Conservation (phyloP, 1,139 yeast genomes). For the Zygosaccharomyces pseudobailii region DNA sequence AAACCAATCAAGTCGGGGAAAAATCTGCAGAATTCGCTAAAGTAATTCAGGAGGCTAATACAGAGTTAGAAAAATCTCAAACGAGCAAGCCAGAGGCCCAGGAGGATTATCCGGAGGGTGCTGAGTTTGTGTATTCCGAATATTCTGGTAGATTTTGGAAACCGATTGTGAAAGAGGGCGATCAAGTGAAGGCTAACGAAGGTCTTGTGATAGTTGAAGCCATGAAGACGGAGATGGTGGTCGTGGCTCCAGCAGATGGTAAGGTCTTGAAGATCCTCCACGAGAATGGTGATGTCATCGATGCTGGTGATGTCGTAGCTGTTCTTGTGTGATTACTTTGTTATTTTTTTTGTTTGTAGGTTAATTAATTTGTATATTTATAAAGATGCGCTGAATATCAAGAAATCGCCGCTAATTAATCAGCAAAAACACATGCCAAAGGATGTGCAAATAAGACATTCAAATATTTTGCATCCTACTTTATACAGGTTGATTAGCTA, state of each 20-base stretch:
- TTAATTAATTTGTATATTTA: not conserved
- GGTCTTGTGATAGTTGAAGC: slow-evolving; percentile 90
- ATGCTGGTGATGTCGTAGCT: slow-evolving; percentile 90
- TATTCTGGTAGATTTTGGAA: slow-evolving; percentile 98
- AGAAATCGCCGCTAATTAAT: too few relatives aligned
- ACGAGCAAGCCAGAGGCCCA: slow-evolving; percentile 41
- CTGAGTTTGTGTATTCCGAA: slow-evolving; percentile 84
- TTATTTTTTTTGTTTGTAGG: not conserved
- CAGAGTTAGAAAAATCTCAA: slow-evolving; percentile 55
- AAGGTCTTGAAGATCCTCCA: slow-evolving; percentile 74
- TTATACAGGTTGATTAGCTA: not conserved
- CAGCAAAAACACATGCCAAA: too few relatives aligned
- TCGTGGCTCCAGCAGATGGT: slow-evolving; percentile 67
- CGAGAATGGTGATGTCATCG: slow-evolving; percentile 90
- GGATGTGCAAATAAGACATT: too few relatives aligned
- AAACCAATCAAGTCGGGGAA: slow-evolving; percentile 65
- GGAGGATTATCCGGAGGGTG: slow-evolving; percentile 63
- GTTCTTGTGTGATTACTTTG: slow-evolving; percentile 40
- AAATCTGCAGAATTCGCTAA: slow-evolving; percentile 79
- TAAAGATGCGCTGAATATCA: too few relatives aligned
- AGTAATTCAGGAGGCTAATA: slow-evolving; percentile 77
- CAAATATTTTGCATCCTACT: not conserved
- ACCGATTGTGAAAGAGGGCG: slow-evolving; percentile 78
- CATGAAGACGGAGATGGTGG: slow-evolving; percentile 97
- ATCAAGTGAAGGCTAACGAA: slow-evolving; percentile 65